A percentile compares a stretch with the other conserved stretches of the same genome.
Evolutionary conservation across 2,329 filamentous ascomycete species (phyloP).

Genomic region (Sarocladiaceae sp.): DNA sequence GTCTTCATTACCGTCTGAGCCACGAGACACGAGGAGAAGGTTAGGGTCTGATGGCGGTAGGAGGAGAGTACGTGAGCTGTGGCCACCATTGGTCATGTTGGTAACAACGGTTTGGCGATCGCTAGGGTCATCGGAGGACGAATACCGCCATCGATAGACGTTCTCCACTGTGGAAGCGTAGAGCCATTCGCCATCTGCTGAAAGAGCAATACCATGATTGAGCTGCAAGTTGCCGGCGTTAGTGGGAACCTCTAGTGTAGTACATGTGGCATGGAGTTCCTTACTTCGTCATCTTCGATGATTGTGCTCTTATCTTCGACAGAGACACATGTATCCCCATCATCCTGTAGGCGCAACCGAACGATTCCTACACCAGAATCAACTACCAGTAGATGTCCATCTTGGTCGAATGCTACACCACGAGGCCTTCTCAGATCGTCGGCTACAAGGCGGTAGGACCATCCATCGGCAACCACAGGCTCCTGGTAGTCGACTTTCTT

Average conservation of each 20-base stretch:
- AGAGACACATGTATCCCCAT: slow-evolving; percentile 37
- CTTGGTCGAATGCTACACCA: slow-evolving; percentile 39
- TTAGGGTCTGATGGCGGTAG: slow-evolving; percentile 50
- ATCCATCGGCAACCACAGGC: slow-evolving; percentile 36
- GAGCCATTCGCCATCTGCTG: slow-evolving; percentile 46
- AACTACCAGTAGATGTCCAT: slow-evolving; percentile 42
- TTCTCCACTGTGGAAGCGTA: slow-evolving; percentile 53
- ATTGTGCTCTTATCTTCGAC: slow-evolving; percentile 30
- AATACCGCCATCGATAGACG: slow-evolving; percentile 64
- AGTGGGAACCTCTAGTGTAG: too few relatives aligned
- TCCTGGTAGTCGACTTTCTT: slow-evolving; percentile 29
- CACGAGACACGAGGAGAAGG: slow-evolving; percentile 61
- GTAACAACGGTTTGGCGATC: slow-evolving; percentile 49
- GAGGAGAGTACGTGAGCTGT: slow-evolving; percentile 64
- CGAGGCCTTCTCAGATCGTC: slow-evolving; percentile 38
- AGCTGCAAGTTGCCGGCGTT: slow-evolving; percentile 32
- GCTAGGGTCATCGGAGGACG: slow-evolving; percentile 39
- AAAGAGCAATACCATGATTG: slow-evolving; percentile 53
- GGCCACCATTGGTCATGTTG: slow-evolving; percentile 59
- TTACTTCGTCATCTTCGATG: slow-evolving; percentile 30
- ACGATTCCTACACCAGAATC: slow-evolving; percentile 38
- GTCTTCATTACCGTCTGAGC: slow-evolving; percentile 62
- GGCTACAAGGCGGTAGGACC: slow-evolving; percentile 39
- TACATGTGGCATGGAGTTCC: slow-evolving; percentile 13
- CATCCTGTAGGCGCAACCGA: slow-evolving; percentile 35